A percentile compares a stretch with the other conserved stretches of the same genome.
These are phyloP conservation scores for Coemansia sp. DNA, from an alignment of 192 early-diverging fungal genomes.

Conservation along the genomic window DNA sequence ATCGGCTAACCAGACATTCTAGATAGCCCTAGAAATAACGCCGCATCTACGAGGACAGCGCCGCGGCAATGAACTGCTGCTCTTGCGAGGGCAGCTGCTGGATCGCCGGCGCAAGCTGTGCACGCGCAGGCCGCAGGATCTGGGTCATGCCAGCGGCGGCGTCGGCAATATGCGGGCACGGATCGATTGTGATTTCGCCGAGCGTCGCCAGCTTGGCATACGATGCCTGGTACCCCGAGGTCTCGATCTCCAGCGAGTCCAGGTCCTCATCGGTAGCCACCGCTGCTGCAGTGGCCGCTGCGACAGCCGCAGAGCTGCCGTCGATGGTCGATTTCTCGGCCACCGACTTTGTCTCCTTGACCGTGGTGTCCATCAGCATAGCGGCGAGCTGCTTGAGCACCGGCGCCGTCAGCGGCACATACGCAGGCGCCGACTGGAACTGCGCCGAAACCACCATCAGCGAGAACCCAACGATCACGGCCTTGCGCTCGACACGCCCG, in stretches of 20 bases:
- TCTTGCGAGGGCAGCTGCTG: conserved; percentile 25
- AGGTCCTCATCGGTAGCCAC: conserved; percentile 60
- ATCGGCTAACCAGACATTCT: no score
- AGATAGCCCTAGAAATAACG: no score
- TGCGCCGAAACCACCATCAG: conserved; percentile 30
- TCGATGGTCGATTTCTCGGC: conserved; percentile 18
- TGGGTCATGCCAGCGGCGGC: conserved; percentile 28
- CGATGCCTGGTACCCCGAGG: conserved; percentile 78
- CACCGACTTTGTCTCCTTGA: conserved; percentile 39
- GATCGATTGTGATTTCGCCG: conserved; percentile 62
- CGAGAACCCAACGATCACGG: conserved; percentile 42
- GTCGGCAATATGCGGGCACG: conserved; percentile 55
- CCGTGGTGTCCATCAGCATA: conserved; percentile 42
- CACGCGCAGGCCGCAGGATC: conserved; percentile 29
- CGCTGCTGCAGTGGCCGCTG: conserved; percentile 23
- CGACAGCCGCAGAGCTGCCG: conserved; percentile 20
- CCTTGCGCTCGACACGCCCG: conserved; percentile 51
- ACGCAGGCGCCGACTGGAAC: conserved; percentile 21
- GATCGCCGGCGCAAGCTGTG: conserved; percentile 7
- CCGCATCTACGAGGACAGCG: background rate
- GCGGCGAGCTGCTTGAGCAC: conserved; percentile 35
- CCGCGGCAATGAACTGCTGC: conserved; percentile 17
- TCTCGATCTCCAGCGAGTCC: conserved; percentile 73
- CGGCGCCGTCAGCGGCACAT: conserved; percentile 17
- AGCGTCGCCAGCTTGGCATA: conserved; percentile 76